Percentiles rank a stretch among this genome's conserved stretches.
phyloP scores from a whole-genome alignment of 805 yeast species.

The Candida cerambycidarum region DNA sequence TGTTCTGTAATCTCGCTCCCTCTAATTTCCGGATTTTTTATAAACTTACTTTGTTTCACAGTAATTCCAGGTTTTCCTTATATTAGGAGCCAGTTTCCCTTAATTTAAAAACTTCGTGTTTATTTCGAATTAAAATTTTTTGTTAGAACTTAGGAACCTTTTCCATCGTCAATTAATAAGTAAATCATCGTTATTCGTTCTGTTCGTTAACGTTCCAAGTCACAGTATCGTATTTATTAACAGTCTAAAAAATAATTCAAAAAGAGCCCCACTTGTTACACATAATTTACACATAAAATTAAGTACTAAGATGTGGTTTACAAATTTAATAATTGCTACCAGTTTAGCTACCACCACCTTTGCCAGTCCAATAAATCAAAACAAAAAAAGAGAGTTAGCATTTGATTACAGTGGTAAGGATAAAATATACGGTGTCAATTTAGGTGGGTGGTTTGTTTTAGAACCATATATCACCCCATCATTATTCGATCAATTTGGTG shows the following conservation, averaged over 20 bases:
- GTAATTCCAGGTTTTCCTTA: slow-evolving; percentile 5
- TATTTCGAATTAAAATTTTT: background rate
- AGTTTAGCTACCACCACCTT: background rate
- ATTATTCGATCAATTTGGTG: slow-evolving; percentile 51
- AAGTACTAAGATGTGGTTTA: background rate
- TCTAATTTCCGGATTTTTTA: background rate
- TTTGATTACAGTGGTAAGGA: slow-evolving; percentile 34
- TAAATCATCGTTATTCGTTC: too few species aligned
- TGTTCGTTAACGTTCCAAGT: background rate
- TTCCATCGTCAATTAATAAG: background rate
- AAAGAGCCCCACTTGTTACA: too few species aligned
- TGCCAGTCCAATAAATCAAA: slow-evolving; percentile 1
- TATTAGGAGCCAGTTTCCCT: background rate
- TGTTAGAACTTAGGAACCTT: background rate
- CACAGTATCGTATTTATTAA: background rate
- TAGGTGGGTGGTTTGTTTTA: slow-evolving; percentile 89
- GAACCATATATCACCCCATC: slow-evolving; percentile 89
- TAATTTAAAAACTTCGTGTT: slow-evolving; percentile 1
- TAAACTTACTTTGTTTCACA: background rate
- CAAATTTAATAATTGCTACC: background rate
- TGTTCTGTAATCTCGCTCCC: background rate
- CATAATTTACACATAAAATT: background rate
- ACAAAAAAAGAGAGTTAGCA: slow-evolving; percentile 10
- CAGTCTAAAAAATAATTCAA: too few species aligned
- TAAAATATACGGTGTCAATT: slow-evolving; percentile 64